These are phyloP conservation scores for Epichloe elymi DNA, from an alignment of 2,329 filamentous ascomycete species.

Conservation along the genomic window DNA sequence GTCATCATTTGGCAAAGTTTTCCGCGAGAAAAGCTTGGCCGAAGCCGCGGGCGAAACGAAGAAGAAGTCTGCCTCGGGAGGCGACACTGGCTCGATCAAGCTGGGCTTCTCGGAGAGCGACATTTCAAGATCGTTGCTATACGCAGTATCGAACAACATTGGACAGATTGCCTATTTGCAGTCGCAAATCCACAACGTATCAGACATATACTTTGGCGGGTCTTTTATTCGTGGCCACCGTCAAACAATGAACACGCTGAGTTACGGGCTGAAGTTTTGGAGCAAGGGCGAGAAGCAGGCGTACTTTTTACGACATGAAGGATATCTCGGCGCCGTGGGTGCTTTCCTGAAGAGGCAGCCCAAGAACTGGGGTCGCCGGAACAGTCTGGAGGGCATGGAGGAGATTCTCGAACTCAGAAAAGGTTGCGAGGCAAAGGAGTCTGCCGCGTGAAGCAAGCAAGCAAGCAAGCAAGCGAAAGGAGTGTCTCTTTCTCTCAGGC, in stretches of 20 bases:
- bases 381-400: slow-evolving; percentile 51
- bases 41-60: slow-evolving; percentile 67
- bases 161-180: slow-evolving; percentile 97
- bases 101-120: slow-evolving; percentile 61
- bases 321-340: slow-evolving; percentile 85
- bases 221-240: slow-evolving; percentile 92
- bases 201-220: slow-evolving; percentile 93
- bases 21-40: slow-evolving; percentile 77
- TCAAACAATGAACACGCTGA: slow-evolving; percentile 95
- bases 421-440: slow-evolving; percentile 7
- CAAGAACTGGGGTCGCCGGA: slow-evolving; percentile 76
- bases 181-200: slow-evolving; percentile 81
- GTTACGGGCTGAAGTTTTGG: slow-evolving; percentile 97
- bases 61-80: slow-evolving; percentile 36
- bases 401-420: slow-evolving; percentile 19
- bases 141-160: slow-evolving; percentile 95
- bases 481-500: not conserved
- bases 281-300: slow-evolving; percentile 86
- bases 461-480: not conserved
- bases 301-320: slow-evolving; percentile 90
- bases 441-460: not conserved
- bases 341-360: slow-evolving; percentile 89
- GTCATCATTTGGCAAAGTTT: slow-evolving; percentile 92
- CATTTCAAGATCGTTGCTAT: slow-evolving; percentile 80
- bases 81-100: slow-evolving; percentile 26